Percentiles rank a stretch among this genome's conserved stretches.
These are phyloP conservation scores for Boletellus sp. DNA, from an alignment of 1,284 basidiomycete species.

Conservation along the genomic window DNA sequence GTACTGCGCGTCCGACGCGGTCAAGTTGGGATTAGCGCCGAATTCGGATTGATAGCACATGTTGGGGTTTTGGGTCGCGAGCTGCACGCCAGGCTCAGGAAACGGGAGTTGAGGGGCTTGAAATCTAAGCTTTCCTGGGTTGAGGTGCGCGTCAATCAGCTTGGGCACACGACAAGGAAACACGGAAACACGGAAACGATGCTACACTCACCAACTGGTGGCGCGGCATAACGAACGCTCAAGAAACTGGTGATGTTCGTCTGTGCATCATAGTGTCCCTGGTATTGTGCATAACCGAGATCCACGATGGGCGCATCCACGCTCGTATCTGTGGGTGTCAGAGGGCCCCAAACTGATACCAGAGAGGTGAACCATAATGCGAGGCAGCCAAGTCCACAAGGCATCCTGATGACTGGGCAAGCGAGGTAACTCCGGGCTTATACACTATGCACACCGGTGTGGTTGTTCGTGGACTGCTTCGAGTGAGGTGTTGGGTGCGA, in stretches of 20 bases:
- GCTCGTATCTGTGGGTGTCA: no score
- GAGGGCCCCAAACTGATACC: background rate
- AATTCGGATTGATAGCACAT: constrained; percentile 9
- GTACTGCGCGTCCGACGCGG: background rate
- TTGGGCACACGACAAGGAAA: no score
- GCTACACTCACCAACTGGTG: background rate
- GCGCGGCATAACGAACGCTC: background rate
- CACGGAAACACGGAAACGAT: no score
- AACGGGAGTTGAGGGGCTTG: constrained; percentile 13
- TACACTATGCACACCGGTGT: no score
- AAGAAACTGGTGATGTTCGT: background rate
- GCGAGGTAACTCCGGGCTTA: no score
- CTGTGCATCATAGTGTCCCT: background rate
- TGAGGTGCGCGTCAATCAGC: no score
- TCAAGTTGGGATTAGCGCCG: background rate
- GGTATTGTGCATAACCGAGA: background rate
- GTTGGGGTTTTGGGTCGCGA: constrained; percentile 14
- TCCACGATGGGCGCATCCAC: background rate
- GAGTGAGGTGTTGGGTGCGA: no score
- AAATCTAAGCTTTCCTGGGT: constrained; percentile 15
- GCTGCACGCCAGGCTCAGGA: constrained; percentile 4
- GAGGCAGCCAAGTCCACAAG: no score
- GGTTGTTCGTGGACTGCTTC: no score
- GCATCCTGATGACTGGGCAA: no score
- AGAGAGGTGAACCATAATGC: no score